These are phyloP conservation scores for Cryptosporidium tyzzeri DNA, from an alignment of 169 alveolate genomes.

Conservation along the genomic window DNA sequence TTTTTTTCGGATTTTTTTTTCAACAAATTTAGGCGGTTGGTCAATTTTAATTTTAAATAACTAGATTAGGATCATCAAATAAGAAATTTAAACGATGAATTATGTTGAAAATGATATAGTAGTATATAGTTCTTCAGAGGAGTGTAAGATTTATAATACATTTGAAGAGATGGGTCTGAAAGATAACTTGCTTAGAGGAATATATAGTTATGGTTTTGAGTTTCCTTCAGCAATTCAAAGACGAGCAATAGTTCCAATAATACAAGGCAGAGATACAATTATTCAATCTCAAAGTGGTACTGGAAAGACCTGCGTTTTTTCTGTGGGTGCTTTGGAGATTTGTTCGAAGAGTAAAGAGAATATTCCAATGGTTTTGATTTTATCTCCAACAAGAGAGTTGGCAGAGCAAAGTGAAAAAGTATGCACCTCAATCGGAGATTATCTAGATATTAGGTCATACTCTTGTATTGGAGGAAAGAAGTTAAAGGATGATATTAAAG, in stretches of 20 bases:
- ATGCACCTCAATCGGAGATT: slow-evolving; percentile 97
- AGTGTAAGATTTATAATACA: slow-evolving; percentile 74
- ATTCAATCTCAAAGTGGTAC: slow-evolving; percentile 98
- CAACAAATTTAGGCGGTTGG: background rate
- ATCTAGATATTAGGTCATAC: slow-evolving; percentile 93
- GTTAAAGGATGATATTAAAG: slow-evolving; percentile 95
- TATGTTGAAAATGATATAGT: slow-evolving; percentile 5
- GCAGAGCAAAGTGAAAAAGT: slow-evolving; percentile 98
- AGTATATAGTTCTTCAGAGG: slow-evolving; percentile 35
- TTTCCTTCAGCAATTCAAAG: slow-evolving; percentile 99
- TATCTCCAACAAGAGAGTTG: slow-evolving; percentile 98
- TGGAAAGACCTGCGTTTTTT: slow-evolving; percentile 98
- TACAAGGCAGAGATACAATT: slow-evolving; percentile 97
- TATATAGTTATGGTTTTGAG: slow-evolving; percentile 98
- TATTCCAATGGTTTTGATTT: slow-evolving; percentile 91
- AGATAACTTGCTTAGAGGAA: slow-evolving; percentile 96
- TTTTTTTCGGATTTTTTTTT: background rate
- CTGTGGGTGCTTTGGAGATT: slow-evolving; percentile 96
- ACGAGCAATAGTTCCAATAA: slow-evolving; percentile 98
- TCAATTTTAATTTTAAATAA: background rate
- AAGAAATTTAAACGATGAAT: background rate
- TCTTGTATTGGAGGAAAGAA: slow-evolving; percentile 97
- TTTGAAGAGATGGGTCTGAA: slow-evolving; percentile 94
- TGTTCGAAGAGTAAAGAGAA: slow-evolving; percentile 79
- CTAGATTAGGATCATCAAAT: slow-evolving; percentile 7